Evolutionary conservation across 176 grass and related monocot species (phyloP).

Genomic region (Alopecurus myosuroides): DNA sequence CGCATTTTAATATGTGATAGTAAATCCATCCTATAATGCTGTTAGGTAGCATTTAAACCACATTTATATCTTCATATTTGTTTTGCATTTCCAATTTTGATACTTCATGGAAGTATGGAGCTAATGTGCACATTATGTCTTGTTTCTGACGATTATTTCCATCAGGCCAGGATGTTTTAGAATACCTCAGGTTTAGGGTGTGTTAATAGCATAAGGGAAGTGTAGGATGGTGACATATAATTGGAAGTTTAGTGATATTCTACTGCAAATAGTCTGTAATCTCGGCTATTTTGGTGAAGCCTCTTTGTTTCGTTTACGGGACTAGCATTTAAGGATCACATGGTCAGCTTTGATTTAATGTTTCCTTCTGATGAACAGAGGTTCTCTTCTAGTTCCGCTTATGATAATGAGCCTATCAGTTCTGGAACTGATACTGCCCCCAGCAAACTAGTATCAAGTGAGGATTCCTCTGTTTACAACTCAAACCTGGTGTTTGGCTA

Average conservation of each 20-base stretch:
- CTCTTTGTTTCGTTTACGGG: not conserved
- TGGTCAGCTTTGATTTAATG: not conserved
- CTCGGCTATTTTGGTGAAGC: not conserved
- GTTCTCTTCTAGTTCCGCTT: constrained; percentile 17
- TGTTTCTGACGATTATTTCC: not conserved
- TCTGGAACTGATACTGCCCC: constrained; percentile 24
- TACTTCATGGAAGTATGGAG: not conserved
- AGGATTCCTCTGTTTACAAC: constrained; percentile 31
- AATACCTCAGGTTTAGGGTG: not conserved
- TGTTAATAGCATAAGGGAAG: not conserved
- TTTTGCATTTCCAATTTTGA: not conserved
- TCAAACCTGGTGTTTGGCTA: constrained; percentile 96
- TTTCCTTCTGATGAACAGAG: constrained; percentile 47
- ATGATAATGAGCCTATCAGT: constrained; percentile 29
- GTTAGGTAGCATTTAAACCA: not conserved
- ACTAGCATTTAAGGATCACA: not conserved
- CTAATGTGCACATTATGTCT: not conserved
- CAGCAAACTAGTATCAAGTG: constrained; percentile 26
- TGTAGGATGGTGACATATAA: not conserved
- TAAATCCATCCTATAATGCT: not conserved
- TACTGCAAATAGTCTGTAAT: not conserved
- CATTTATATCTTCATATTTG: not conserved
- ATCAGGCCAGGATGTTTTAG: not conserved
- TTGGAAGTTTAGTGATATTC: not conserved
- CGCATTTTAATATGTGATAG: not conserved